Base-by-base conservation (phyloP, 2,329 filamentous ascomycete species). In the Paecilomyces fulvus region DNA sequence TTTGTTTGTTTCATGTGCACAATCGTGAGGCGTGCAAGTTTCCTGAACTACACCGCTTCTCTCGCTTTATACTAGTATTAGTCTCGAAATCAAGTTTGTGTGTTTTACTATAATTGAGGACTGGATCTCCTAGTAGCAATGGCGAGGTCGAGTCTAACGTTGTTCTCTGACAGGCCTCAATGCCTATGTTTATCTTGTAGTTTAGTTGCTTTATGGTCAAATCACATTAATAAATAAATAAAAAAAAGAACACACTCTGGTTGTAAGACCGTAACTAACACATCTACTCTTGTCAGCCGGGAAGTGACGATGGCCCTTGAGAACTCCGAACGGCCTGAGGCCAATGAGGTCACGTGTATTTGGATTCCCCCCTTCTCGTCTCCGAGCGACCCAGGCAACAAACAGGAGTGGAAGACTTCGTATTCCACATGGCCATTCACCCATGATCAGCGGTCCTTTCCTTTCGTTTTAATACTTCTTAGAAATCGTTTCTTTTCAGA, bases 1-100 rank as follows among this genome's bases (percentile, higher is more conserved):
- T 48, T 52, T 49, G 50, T 49, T 30, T 49, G 25, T 43, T 57
- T 64, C 61, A 23, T 59, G 17, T 31, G 37, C 31, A 56, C 28
- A 57, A 50, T 54, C 54, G 48, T 54, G 52, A 23, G 51, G 28
- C 51, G 21, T 21, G 51, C 30, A 52, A 30, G 30, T 28, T 28
- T 21, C 9, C n/a, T 33, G 21, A 28, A 17, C 30, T 52, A 23
- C 50, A 53, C 17, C 51, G 43, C 49, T 54, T 56, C 51, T 20
- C 17, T 56, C 51, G 12, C 53, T 50, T 43, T 52, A 46, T 37
- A 53, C 28, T 51, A 30, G 49, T 52, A 49, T 52, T 37, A 21
- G 28, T 33, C 23, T 54, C 48, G 20, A 49, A 49, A 49, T 49
- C 17, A 49, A 49, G 12, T 52, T 12, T 30, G 11, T 28, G 6